A percentile compares a stretch with the other conserved stretches of the same genome.
Evolutionary conservation across 208 protist genomes (phyloP).

Genomic region (Lotmaria passim): DNA sequence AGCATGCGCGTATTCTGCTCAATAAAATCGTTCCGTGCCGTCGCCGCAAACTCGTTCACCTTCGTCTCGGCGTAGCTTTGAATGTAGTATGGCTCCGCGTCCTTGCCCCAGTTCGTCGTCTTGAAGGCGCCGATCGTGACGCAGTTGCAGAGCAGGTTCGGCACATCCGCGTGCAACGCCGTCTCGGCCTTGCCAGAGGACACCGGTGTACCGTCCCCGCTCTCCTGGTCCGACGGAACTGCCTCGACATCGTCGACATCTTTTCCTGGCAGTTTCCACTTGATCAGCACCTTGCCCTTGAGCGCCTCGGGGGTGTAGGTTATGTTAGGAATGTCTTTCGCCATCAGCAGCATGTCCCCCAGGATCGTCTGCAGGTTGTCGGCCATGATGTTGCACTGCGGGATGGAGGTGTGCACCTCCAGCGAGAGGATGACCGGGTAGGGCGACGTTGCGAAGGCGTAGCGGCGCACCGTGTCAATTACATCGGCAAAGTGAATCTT

Average conservation of each 20-base stretch:
- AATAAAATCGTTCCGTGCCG: conserved; percentile 35
- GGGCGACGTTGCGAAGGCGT: conserved; percentile 65
- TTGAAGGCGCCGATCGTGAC: conserved; percentile 55
- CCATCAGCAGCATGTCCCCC: conserved; percentile 52
- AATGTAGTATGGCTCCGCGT: conserved; percentile 54
- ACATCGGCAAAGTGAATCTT: conserved; percentile 71
- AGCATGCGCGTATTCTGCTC: conserved; percentile 72
- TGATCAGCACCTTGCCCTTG: conserved; percentile 64
- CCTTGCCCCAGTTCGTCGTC: conserved; percentile 50
- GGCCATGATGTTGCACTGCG: conserved; percentile 75
- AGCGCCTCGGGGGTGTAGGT: conserved; percentile 56
- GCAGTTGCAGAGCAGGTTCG: conserved; percentile 39
- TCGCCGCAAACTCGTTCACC: conserved; percentile 40
- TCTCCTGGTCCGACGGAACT: conserved; percentile 11
- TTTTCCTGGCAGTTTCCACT: conserved; percentile 54
- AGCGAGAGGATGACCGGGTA: conserved; percentile 88
- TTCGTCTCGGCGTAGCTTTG: conserved; percentile 66
- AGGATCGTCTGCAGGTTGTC: conserved; percentile 57
- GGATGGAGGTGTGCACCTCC: conserved; percentile 70
- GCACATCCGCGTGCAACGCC: conserved; percentile 21
- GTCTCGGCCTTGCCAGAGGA: conserved; percentile 18
- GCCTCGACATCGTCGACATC: conserved; percentile 36
- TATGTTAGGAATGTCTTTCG: conserved; percentile 38
- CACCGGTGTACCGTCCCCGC: not conserved
- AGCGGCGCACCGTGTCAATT: conserved; percentile 59